A percentile compares a stretch with the other conserved stretches of the same genome.
phyloP scores from a whole-genome alignment of 2,329 filamentous ascomycete species.

The Escovopsis sp. region DNA sequence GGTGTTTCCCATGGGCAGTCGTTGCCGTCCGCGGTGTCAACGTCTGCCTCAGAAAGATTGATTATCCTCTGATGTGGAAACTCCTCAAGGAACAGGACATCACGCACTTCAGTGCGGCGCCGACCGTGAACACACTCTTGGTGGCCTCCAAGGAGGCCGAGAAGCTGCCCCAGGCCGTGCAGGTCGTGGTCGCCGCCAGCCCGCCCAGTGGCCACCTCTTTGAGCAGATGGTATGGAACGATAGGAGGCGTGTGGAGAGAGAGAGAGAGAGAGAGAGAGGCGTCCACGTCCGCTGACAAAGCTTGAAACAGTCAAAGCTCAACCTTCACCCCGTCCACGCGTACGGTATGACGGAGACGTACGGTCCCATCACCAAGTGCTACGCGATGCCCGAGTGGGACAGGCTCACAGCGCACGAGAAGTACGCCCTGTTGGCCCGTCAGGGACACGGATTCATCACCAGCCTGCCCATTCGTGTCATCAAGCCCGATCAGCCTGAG shows the following conservation, averaged over 20 bases:
- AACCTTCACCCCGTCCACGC: slow-evolving; percentile 89
- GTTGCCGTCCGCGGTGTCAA: slow-evolving; percentile 89
- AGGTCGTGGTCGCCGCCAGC: slow-evolving; percentile 83
- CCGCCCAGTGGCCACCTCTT: slow-evolving; percentile 85
- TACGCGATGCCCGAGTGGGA: slow-evolving; percentile 83
- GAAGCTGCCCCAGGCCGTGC: slow-evolving; percentile 52
- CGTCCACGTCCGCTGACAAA: not conserved
- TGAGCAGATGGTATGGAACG: slow-evolving; percentile 62
- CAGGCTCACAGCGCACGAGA: slow-evolving; percentile 54
- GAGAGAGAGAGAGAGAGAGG: too few relatives aligned
- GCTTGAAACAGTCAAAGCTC: slow-evolving; percentile 29
- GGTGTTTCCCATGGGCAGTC: slow-evolving; percentile 89
- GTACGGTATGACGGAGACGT: slow-evolving; percentile 80
- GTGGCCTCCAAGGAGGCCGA: slow-evolving; percentile 67
- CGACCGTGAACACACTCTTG: slow-evolving; percentile 88
- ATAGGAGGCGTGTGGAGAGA: not conserved
- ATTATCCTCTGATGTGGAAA: slow-evolving; percentile 86
- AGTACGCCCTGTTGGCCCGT: slow-evolving; percentile 78
- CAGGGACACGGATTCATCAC: slow-evolving; percentile 89
- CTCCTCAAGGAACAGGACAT: slow-evolving; percentile 74
- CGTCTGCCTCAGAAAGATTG: slow-evolving; percentile 86
- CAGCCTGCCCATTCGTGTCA: slow-evolving; percentile 63
- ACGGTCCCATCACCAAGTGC: slow-evolving; percentile 89
- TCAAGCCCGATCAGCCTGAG: slow-evolving; percentile 62
- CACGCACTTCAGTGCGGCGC: slow-evolving; percentile 91